phyloP scores from a whole-genome alignment of 768 basidiomycete genomes.

The Tulasnella sp. region DNA sequence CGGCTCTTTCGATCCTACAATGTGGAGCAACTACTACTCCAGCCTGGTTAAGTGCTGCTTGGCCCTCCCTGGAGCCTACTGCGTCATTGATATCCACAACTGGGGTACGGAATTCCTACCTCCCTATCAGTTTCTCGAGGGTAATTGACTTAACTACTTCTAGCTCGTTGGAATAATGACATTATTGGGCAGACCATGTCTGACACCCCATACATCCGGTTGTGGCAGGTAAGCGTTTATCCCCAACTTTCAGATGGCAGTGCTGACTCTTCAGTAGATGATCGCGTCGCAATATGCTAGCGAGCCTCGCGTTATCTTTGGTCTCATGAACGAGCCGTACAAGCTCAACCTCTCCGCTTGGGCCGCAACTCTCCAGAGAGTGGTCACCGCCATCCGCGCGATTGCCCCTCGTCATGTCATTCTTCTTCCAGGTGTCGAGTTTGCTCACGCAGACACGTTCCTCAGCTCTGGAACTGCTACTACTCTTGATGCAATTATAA shows the following conservation, averaged over 20 bases:
- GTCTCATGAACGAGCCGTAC: slow-evolving; percentile 56
- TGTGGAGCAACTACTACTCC: not conserved
- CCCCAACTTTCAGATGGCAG: slow-evolving; percentile 35
- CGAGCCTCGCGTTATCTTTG: slow-evolving; percentile 37
- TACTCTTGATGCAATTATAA: slow-evolving; percentile 48
- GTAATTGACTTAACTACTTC: not conserved
- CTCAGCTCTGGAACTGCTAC: slow-evolving; percentile 46
- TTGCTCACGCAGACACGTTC: slow-evolving; percentile 1
- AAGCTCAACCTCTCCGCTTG: slow-evolving; percentile 47
- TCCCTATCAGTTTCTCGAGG: not conserved
- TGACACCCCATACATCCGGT: slow-evolving; percentile 1
- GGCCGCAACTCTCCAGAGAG: slow-evolving; percentile 47
- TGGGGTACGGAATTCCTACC: not conserved
- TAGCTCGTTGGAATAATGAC: slow-evolving; percentile 25
- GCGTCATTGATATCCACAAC: slow-evolving; percentile 29
- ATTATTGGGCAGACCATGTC: slow-evolving; percentile 19
- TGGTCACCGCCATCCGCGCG: slow-evolving; percentile 51
- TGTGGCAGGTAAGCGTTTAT: slow-evolving; percentile 3
- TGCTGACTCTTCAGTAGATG: slow-evolving; percentile 5
- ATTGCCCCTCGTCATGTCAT: slow-evolving; percentile 51
- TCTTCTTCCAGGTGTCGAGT: slow-evolving; percentile 48
- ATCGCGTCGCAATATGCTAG: not conserved
- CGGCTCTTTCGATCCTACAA: not conserved
- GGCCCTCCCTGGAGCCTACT: slow-evolving; percentile 6
- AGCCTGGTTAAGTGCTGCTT: slow-evolving; percentile 24